Evolutionary conservation across 2,329 filamentous ascomycete species (phyloP).

Genomic region (Fusarium sarcochroum): DNA sequence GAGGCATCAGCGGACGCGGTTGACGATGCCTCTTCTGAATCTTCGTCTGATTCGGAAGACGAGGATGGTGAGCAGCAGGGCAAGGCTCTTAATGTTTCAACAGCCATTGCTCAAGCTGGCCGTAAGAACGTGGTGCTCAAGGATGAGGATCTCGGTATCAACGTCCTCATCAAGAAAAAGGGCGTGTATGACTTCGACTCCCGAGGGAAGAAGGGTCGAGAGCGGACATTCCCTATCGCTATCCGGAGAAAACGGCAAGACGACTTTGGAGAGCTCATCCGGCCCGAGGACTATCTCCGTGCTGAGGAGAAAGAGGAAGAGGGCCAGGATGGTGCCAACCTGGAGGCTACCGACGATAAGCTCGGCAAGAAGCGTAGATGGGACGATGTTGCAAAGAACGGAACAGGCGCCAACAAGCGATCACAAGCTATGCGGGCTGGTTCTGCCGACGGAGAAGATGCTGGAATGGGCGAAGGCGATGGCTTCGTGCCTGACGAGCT

Average conservation of each 20-base stretch:
- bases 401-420: conserved; percentile 69
- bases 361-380: conserved; percentile 95
- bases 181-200: conserved; percentile 96
- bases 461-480: conserved; percentile 50
- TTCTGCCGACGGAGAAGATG: conserved; percentile 63
- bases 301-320: conserved; percentile 91
- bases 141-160: conserved; percentile 92
- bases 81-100: conserved; percentile 89
- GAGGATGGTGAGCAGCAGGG: conserved; percentile 93
- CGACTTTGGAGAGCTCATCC: conserved; percentile 94
- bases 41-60: conserved; percentile 88
- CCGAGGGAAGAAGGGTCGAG: conserved; percentile 89
- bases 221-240: conserved; percentile 91
- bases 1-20: conserved; percentile 80
- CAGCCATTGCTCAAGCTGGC: conserved; percentile 84
- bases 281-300: conserved; percentile 92
- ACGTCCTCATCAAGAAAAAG: conserved; percentile 88
- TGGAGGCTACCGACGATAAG: conserved; percentile 67
- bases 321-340: conserved; percentile 65
- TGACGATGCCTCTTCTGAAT: conserved; percentile 88
- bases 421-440: conserved; percentile 62
- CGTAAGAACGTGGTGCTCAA: conserved; percentile 88
- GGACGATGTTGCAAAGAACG: conserved; percentile 73
- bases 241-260: conserved; percentile 84
- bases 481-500: conserved; percentile 67